These are phyloP conservation scores for Alternaria triticimaculans DNA, from an alignment of 2,329 filamentous ascomycete species.

Conservation along the genomic window DNA sequence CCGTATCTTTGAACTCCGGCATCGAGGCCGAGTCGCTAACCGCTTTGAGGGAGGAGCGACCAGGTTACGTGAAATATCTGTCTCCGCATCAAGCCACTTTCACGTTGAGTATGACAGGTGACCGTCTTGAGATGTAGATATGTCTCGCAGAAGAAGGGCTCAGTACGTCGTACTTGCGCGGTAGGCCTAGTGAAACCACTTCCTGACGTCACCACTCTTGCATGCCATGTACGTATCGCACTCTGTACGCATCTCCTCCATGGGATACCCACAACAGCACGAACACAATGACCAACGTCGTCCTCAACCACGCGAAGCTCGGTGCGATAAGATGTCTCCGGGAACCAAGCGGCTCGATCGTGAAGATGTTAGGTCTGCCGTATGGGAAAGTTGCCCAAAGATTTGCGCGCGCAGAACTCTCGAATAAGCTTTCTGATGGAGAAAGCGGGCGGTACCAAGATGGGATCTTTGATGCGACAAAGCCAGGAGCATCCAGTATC, in stretches of 20 bases:
- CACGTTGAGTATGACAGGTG: background rate
- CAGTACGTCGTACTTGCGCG: background rate
- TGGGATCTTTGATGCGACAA: constrained; percentile 19
- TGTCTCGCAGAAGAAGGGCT: background rate
- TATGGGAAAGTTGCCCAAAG: constrained; percentile 19
- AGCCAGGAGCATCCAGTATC: constrained; percentile 18
- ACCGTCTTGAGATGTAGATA: background rate
- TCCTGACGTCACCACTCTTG: constrained; percentile 11
- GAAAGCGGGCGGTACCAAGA: background rate
- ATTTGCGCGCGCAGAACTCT: constrained; percentile 19
- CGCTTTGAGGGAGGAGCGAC: background rate
- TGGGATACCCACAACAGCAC: background rate
- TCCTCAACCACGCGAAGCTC: constrained; percentile 12
- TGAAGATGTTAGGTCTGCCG: constrained; percentile 18
- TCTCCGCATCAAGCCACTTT: background rate
- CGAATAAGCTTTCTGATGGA: background rate
- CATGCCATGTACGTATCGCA: background rate
- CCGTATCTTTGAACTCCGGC: background rate
- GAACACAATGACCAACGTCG: constrained; percentile 6
- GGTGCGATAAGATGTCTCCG: constrained; percentile 15
- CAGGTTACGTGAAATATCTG: background rate
- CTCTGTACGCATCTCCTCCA: background rate
- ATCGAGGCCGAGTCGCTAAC: background rate
- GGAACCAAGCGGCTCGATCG: background rate
- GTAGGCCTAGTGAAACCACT: background rate